Base-by-base conservation (phyloP, 2,329 filamentous ascomycete species). In the Cladosporium austrohemisphaericum region DNA sequence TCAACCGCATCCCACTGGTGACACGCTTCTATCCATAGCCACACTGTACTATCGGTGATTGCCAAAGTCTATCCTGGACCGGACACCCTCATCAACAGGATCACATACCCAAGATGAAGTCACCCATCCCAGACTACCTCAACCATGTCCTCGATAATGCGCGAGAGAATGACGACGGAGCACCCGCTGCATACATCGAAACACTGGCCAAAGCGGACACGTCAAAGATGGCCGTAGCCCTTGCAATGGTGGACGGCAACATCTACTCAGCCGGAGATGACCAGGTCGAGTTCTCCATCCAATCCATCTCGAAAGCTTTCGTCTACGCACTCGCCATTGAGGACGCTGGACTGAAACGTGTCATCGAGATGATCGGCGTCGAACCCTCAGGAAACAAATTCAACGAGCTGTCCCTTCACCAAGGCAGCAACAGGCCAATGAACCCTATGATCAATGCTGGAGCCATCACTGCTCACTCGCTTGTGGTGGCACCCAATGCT, bases 221-320 rank as follows among this genome's bases (percentile, higher is more conserved):
- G 6, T 68, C 67, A 5, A 68, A 65, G 45, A 57, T 71, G 52
- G 68, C 64, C 5, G 66, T 70, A 13, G 67, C 68, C 1, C 52
- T 71, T 13, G 68, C 68, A 4, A 71, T 66, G 61, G 68, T 71
- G 5, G 68, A 71, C 26, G 68, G 68, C 7, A 63, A 67, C 13
- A 28, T 71, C 1, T 71, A 71, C 59, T 70, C 67, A 0, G 64
- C 63, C 1, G 68, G 68, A 3, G 68, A 71, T 52, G 68, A 71
- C 38, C 47, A 58, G 8, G 52, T 69, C 37, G 68, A 71, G 47
- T 71, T 71, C 49, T 71, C 68, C 1, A 71, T 71, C 26, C 68
- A 71, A 47, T 71, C 68, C 55, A 71, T 71, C 43, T 68, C 68
- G 10, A 71, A 71, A 36, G 61, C 68, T 1, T 71, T 71, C 43